Conservation (phyloP, 2,329 filamentous ascomycete species). For the Pseudogymnoascus destructans region DNA sequence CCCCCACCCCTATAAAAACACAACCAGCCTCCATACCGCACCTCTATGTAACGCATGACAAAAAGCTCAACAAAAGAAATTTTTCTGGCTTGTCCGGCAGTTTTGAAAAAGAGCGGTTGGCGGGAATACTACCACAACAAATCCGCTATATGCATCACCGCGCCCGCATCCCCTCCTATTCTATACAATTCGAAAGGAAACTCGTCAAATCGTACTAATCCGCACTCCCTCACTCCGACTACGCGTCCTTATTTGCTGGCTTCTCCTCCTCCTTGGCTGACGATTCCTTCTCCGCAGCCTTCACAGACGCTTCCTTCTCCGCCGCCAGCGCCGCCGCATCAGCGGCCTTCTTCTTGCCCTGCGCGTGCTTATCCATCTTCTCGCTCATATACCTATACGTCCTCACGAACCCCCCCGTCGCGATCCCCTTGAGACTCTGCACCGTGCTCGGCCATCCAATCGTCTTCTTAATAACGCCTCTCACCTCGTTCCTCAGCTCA, state of each 20-base stretch:
- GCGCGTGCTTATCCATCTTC: constrained; percentile 55
- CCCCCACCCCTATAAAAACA: background rate
- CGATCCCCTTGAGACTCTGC: constrained; percentile 70
- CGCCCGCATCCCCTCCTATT: background rate
- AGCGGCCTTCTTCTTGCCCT: constrained; percentile 23
- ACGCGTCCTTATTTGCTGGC: background rate
- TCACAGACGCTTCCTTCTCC: constrained; percentile 2
- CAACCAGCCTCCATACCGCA: background rate
- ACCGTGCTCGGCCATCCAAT: constrained; percentile 85
- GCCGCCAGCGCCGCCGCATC: background rate
- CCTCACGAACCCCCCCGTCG: constrained; percentile 63
- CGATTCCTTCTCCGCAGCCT: background rate
- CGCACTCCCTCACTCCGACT: background rate
- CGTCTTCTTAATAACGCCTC: constrained; percentile 69
- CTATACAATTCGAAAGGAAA: constrained; percentile 1
- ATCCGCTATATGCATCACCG: background rate
- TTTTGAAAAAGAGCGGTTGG: background rate
- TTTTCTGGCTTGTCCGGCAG: background rate
- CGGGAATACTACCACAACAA: background rate
- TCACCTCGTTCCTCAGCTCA: constrained; percentile 58
- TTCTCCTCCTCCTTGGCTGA: background rate
- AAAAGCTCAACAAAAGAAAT: background rate
- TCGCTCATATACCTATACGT: constrained; percentile 68
- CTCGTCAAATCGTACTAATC: background rate
- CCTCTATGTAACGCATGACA: background rate